Base-by-base conservation (phyloP, 495 filamentous ascomycete genomes). In the Neurospora sp. region DNA sequence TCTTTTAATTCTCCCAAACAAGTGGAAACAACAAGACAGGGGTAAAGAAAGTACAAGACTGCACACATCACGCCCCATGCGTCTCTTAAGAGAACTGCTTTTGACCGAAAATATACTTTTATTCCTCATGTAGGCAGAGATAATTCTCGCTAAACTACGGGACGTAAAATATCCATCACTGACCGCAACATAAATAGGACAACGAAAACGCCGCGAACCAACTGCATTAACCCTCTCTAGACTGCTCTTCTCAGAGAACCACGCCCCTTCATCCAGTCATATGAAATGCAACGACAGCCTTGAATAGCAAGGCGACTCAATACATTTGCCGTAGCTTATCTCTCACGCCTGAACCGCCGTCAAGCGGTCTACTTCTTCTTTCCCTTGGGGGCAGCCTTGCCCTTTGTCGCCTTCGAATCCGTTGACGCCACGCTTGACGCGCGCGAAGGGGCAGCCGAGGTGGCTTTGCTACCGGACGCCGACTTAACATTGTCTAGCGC, bases 401-500 rank as follows among this genome's bases (percentile, higher is more conserved):
- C 74, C 75, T 85, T 87, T 5, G 81, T 69, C 22, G 77, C 74
- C 71, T 80, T 81, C 14, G 88, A 88, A 44, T 81, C 82, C 7
- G 76, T 84, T 1, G 84, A 85, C 53, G 76, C 82, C 0, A 88
- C 87, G 69, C 87, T 88, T 0, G 87, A 88, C 16, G 86, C 87
- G 31, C 87, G 83, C 48, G 85, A 85, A 18, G 53, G 87, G 11
- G 86, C 82, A 6, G 85, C 83, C n/a, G 88, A 89, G 74, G 83
- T 88, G 48, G 85, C 82, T 76, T 87, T 88, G 74, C 84, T 86
- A n/a, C 78, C 83, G 31, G 82, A 84, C 4, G 77, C 81, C 35
- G 86, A 87, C 80, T 90, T 90, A 48, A 89, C 81, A 66, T 88
- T 88, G 39, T 90, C 88, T 18, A 90, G 80, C 9, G 87, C 86